Percentiles rank a stretch among this genome's conserved stretches.
phyloP scores from a whole-genome alignment of 441 rosid genomes.

The Omphalea diandra region DNA sequence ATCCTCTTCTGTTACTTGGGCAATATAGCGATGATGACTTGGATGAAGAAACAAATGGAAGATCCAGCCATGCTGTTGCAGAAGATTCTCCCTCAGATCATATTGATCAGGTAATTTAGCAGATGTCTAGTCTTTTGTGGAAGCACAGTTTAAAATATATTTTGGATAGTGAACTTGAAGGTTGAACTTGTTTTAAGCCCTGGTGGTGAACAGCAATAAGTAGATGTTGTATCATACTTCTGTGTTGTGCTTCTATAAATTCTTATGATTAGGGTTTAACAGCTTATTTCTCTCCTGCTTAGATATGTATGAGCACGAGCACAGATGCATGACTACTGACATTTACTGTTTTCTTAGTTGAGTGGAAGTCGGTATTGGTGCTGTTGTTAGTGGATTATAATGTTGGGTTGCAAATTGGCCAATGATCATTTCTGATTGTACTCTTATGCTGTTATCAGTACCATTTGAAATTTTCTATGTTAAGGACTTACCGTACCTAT shows the following conservation, averaged over 20 bases:
- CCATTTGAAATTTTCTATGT: not conserved
- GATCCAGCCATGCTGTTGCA: conserved; percentile 26
- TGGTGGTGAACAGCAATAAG: not conserved
- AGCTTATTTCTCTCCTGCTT: not conserved
- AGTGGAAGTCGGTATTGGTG: not conserved
- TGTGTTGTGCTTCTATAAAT: not conserved
- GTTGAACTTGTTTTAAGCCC: not conserved
- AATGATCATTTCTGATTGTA: not conserved
- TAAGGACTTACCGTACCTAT: not conserved
- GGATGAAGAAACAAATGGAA: conserved; percentile 51
- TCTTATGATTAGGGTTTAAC: not conserved
- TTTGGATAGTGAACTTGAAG: conserved; percentile 11
- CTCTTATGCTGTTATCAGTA: not conserved
- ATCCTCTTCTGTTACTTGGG: conserved; percentile 86
- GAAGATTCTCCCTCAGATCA: conserved; percentile 38
- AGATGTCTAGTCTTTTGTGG: not conserved
- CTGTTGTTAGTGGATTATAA: not conserved
- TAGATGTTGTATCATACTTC: not conserved
- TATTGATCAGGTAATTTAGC: conserved; percentile 53
- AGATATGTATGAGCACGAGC: not conserved
- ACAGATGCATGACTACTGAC: not conserved
- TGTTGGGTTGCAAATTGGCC: not conserved
- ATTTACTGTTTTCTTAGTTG: not conserved
- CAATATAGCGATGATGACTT: conserved; percentile 92
- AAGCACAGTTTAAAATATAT: not conserved